Evolutionary conservation across 2,329 filamentous ascomycete genomes (phyloP), one percentile per base, ranked within the genome.

Genomic region (Rasamsonia emersonii): DNA sequence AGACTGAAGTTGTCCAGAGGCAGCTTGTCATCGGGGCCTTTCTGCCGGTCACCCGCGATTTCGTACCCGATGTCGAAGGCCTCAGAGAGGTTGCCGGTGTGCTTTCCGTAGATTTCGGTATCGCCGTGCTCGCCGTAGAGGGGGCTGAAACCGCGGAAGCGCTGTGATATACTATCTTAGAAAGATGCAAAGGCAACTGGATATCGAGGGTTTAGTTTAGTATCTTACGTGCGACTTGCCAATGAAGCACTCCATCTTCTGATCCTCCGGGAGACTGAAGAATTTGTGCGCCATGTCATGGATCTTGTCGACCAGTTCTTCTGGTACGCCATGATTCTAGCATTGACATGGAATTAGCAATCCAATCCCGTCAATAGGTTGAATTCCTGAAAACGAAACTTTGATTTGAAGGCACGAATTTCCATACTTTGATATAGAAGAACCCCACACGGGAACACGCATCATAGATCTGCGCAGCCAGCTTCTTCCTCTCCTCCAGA

Each of bases 381-480:
- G 4, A 15, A n/a, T 5, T 10, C 11, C 10, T 5, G 19, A 16
- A 4, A 32, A 13, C 3, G 30, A 19, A 5, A 8, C 14, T 13
- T 32, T 4, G 11, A 25, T 30, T 7, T n/a, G n/a, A 24, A 13
- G 13, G 9, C 21, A 20, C 3, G 23, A 17, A 23, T 18, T 30
- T 2, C 23, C 27, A 18, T 19, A 28, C 20, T 29, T 56, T 58
- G 37, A 73, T 58, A 51, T 74, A 74, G 50, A 75, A 74, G 54
- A 75, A 75, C 3, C 70, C 71, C 0, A 57, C 71, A 21, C 61
- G 67, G 9, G 64, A 61, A 3, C 69, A 64, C 0, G 71, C 71
- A 0, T 53, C 42, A 13, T 56, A 58, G 10, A 74, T 61, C 4
- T 56, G 47, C 0, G 44, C 41, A 0, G 68, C 67, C 0, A 71